Evolutionary conservation across 2,329 filamentous ascomycete species (phyloP).

Genomic region (Fusarium veterinarium): DNA sequence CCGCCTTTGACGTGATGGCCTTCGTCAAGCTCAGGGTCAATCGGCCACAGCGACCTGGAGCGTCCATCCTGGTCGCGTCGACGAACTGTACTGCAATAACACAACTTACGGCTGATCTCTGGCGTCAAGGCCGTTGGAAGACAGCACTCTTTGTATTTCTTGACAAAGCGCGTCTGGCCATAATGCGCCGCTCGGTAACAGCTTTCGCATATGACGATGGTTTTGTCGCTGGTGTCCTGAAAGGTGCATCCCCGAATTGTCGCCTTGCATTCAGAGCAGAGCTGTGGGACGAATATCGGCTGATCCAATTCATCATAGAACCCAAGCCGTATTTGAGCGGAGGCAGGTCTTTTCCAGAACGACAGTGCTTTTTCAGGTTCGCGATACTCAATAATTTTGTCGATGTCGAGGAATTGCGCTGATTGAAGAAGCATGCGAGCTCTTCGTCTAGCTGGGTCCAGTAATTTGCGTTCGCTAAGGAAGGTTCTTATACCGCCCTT

Average conservation of each 20-base stretch:
- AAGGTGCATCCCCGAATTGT: constrained; percentile 45
- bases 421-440: constrained; percentile 49
- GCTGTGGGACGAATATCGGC: constrained; percentile 34
- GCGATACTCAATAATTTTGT: constrained; percentile 53
- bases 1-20: constrained; percentile 26
- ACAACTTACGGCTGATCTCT: constrained; percentile 41
- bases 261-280: constrained; percentile 30
- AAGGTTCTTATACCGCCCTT: constrained; percentile 9
- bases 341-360: constrained; percentile 43
- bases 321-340: constrained; percentile 39
- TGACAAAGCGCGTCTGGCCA: constrained; percentile 43
- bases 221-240: constrained; percentile 5
- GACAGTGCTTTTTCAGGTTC: constrained; percentile 35
- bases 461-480: constrained; percentile 8
- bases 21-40: not conserved
- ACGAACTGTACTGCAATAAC: constrained; percentile 36
- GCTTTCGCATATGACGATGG: constrained; percentile 45
- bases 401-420: constrained; percentile 52
- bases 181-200: constrained; percentile 49
- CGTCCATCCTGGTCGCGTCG: constrained; percentile 36
- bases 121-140: constrained; percentile 43
- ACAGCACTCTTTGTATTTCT: constrained; percentile 51
- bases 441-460: constrained; percentile 27
- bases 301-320: constrained; percentile 18
- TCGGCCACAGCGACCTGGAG: constrained; percentile 29